Evolutionary conservation across 2,329 filamentous ascomycete species (phyloP).

Genomic region (Talaromyces sp.): DNA sequence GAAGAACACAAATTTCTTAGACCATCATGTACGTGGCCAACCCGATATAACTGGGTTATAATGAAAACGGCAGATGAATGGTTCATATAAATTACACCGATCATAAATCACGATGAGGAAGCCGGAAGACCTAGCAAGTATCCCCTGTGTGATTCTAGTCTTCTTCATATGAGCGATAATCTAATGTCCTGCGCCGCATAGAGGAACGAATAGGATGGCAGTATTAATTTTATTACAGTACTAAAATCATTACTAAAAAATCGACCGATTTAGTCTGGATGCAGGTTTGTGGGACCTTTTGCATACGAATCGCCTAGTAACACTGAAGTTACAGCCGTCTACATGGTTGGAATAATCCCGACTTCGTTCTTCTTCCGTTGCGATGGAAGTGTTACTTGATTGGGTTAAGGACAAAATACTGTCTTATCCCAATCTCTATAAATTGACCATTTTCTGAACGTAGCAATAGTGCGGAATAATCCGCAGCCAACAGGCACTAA

Average conservation of each 20-base stretch:
- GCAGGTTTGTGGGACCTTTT: conserved; percentile 15
- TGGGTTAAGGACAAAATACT: not conserved
- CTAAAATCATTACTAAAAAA: not conserved
- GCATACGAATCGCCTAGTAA: conserved; percentile 9
- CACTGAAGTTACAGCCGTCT: not conserved
- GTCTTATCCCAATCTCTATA: not conserved
- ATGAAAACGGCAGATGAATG: not conserved
- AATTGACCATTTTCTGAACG: not conserved
- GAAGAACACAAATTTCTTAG: not conserved
- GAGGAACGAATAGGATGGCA: not conserved
- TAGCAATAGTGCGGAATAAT: not conserved
- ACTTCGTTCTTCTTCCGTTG: not conserved
- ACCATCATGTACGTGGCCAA: not conserved
- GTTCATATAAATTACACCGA: not conserved
- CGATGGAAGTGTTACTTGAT: not conserved
- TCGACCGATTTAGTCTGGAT: not conserved
- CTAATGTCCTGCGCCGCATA: not conserved
- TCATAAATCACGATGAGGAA: not conserved
- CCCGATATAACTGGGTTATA: not conserved
- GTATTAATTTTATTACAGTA: not conserved
- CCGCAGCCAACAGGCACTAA: not conserved
- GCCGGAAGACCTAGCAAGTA: not conserved
- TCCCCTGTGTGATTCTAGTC: not conserved
- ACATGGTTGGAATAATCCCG: not conserved
- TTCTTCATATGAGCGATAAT: not conserved